These are phyloP conservation scores for Fragaria iinumae DNA, from an alignment of 306 rosid species.

Conservation along the genomic window DNA sequence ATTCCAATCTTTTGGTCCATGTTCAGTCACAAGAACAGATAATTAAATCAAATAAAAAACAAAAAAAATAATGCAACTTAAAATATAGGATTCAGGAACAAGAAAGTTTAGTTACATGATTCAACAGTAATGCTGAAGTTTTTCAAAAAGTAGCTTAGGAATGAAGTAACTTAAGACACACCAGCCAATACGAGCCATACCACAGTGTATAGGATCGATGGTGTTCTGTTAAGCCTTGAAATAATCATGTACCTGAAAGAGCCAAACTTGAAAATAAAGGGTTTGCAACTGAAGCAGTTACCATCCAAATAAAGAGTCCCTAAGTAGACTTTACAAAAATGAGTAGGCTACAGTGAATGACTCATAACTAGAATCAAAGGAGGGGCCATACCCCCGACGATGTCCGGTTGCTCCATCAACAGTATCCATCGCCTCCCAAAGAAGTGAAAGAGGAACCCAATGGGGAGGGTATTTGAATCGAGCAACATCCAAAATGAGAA, in stretches of 20 bases:
- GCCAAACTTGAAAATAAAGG: constrained; percentile 34
- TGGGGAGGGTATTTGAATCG: constrained; percentile 96
- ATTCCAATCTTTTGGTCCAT: not conserved
- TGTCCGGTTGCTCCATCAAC: constrained; percentile 68
- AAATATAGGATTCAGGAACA: not conserved
- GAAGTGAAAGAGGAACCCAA: constrained; percentile 85
- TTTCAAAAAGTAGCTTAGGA: constrained; percentile 3
- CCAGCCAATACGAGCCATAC: constrained; percentile 44
- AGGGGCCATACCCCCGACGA: constrained; percentile 64
- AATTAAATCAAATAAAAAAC: not conserved
- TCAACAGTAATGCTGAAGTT: not conserved
- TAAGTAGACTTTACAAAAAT: not conserved
- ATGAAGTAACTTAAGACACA: constrained; percentile 13
- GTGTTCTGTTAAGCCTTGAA: constrained; percentile 66
- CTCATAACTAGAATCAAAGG: constrained; percentile 3
- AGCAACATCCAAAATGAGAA: constrained; percentile 89
- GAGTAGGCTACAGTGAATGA: not conserved
- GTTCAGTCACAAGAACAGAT: not conserved
- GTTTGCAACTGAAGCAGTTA: constrained; percentile 23
- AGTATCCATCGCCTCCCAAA: constrained; percentile 81
- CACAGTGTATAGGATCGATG: constrained; percentile 84
- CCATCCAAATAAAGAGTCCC: not conserved
- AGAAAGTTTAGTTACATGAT: not conserved
- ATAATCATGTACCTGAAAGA: constrained; percentile 81
- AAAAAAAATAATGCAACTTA: not conserved